Base-by-base conservation (phyloP, 2,329 filamentous ascomycete species). In the Dothistroma septosporum region DNA sequence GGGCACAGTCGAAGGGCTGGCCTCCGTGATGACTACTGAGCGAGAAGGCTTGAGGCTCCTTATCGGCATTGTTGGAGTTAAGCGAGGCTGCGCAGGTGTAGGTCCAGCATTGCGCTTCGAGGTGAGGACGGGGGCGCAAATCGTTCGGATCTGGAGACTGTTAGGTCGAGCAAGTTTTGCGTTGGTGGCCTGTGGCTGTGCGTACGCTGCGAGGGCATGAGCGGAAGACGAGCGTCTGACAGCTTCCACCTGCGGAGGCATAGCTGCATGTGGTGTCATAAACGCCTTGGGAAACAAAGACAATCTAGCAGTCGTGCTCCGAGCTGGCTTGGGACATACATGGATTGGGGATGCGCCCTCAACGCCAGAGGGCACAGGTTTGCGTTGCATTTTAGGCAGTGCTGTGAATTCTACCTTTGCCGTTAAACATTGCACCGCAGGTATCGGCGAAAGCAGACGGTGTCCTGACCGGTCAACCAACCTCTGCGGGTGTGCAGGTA, bases 131-230 rank as follows among this genome's bases (percentile, higher is more conserved):
- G 78, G 77, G 1, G 77, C 77, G 16, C 69, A 74, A 48, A 76
- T 71, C 10, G 77, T 71, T 31, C 76, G 74, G 48, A 80, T 74
- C 62, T 80, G 78, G 35, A 81, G 73, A 32, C 76, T 79, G 16
- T 72, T 72, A 12, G 78, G 78, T 19, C 78, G 75, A 48, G 74
- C 73, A 19, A 79, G 70, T 21, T 63, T 57, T 21, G 53, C 53
- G 19, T 53, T 37, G n/a, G 58, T 63, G 19, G 37, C 12, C 19
- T 54, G 50, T 16, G 35, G 33, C 24, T 60, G 56, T 14, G 57
- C 28, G 21, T 41, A 16, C 14, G 55, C 46, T 19, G 22, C 35
- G 2, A 58, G 54, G 19, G 55, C 49, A 12, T 61, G 49, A 21
- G 61, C 41, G 7, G 64, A 66, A 19, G 66, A 61, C 37, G 62